Percentiles rank a stretch among this genome's conserved stretches.
Evolutionary conservation across 768 basidiomycete genomes (phyloP).

Genomic region (Strobilomyces confusus): DNA sequence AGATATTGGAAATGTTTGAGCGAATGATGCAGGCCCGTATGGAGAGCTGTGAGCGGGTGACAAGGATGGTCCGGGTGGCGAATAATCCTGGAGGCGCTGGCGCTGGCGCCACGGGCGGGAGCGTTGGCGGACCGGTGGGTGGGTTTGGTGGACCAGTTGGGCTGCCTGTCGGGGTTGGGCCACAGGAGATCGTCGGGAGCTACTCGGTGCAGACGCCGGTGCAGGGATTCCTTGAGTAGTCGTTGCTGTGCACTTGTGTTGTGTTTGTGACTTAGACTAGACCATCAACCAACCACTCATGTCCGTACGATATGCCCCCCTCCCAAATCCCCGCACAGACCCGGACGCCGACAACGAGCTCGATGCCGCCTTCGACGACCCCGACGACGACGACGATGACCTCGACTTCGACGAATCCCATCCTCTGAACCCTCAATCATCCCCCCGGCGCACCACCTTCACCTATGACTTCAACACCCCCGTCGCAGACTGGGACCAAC

Average conservation of each 20-base stretch:
- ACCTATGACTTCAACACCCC: conserved; percentile 77
- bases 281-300: conserved; percentile 30
- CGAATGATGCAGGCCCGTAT: conserved; percentile 70
- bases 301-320: conserved; percentile 64
- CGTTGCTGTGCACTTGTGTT: neutral
- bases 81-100: conserved; percentile 20
- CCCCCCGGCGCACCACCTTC: conserved; percentile 32
- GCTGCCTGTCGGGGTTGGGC: conserved; percentile 18
- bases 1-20: conserved; percentile 64
- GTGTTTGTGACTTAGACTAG: neutral
- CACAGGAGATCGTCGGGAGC: conserved; percentile 17
- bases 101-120: conserved; percentile 13
- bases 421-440: conserved; percentile 45
- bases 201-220: conserved; percentile 12
- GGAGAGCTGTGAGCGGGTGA: conserved; percentile 70
- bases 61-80: conserved; percentile 46
- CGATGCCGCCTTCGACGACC: conserved; percentile 84
- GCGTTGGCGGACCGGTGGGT: conserved; percentile 28
- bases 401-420: conserved; percentile 38
- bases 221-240: neutral
- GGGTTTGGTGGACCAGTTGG: conserved; percentile 29
- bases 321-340: conserved; percentile 55
- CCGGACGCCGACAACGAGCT: conserved; percentile 55
- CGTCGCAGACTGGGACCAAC: conserved; percentile 63
- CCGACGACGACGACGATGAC: conserved; percentile 55